phyloP scores from a whole-genome alignment of 257 asterid species.

The Coffea eugenioides region DNA sequence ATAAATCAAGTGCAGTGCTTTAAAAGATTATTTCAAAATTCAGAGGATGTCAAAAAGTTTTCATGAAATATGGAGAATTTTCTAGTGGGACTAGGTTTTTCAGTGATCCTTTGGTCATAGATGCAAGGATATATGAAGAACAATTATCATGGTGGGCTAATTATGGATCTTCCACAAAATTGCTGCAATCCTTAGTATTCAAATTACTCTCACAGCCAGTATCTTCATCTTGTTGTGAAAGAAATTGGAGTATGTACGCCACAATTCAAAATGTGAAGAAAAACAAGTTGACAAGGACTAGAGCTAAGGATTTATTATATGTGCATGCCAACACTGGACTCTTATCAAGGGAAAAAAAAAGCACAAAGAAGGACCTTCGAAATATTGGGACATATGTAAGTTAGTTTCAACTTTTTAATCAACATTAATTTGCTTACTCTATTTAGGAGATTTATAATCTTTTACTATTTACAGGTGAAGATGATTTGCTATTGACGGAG shows the following conservation, averaged over 20 bases:
- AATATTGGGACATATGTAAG: constrained; percentile 2
- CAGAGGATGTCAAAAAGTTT: background rate
- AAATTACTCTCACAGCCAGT: background rate
- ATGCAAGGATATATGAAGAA: background rate
- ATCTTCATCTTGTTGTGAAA: constrained; percentile 9
- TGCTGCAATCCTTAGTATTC: constrained; percentile 2
- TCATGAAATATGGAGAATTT: background rate
- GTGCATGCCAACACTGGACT: background rate
- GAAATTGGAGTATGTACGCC: constrained; percentile 7
- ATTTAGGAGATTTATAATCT: no score
- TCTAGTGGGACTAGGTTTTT: background rate
- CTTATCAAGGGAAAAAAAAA: background rate
- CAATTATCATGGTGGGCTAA: background rate
- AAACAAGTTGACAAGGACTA: background rate
- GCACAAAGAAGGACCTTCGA: background rate
- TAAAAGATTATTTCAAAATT: background rate
- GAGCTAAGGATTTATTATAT: background rate
- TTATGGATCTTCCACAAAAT: background rate
- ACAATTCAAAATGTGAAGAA: background rate
- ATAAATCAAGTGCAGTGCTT: background rate
- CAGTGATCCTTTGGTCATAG: background rate
- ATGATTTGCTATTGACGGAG: no score
- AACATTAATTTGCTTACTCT: background rate
- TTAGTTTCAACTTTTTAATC: background rate
- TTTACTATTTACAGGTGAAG: background rate